Evolutionary conservation across 2,329 filamentous ascomycete species (phyloP).

Genomic region (Chlorencoelia australis): DNA sequence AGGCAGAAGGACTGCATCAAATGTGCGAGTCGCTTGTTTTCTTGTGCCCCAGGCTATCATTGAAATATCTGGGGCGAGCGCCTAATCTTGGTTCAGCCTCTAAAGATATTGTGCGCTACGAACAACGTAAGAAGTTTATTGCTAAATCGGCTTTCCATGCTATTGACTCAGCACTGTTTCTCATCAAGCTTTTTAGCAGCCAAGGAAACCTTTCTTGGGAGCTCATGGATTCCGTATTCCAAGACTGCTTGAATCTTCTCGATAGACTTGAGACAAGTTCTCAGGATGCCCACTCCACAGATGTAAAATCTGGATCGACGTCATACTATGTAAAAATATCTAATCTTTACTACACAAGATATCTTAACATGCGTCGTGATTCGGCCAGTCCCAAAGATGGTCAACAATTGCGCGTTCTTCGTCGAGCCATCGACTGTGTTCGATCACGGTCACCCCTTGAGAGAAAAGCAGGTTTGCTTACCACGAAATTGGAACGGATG

Average conservation of each 20-base stretch:
- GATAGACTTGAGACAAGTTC: slow-evolving; percentile 36
- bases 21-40: slow-evolving; percentile 47
- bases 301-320: slow-evolving; percentile 24
- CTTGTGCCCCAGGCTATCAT: slow-evolving; percentile 48
- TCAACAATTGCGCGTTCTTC: slow-evolving; percentile 45
- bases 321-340: slow-evolving; percentile 57
- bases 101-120: slow-evolving; percentile 50
- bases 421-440: slow-evolving; percentile 53
- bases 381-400: slow-evolving; percentile 32
- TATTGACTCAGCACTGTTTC: slow-evolving; percentile 50
- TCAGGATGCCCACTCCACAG: slow-evolving; percentile 8
- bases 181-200: slow-evolving; percentile 43
- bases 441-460: slow-evolving; percentile 43
- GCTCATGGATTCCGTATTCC: slow-evolving; percentile 44
- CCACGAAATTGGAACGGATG: slow-evolving; percentile 56
- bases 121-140: slow-evolving; percentile 42
- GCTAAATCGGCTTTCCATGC: slow-evolving; percentile 43
- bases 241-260: slow-evolving; percentile 45
- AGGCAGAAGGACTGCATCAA: slow-evolving; percentile 20
- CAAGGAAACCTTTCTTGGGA: slow-evolving; percentile 41
- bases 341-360: slow-evolving; percentile 59
- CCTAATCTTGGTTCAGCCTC: slow-evolving; percentile 40
- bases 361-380: slow-evolving; percentile 40
- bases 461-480: slow-evolving; percentile 48
- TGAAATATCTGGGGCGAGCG: slow-evolving; percentile 51